These are phyloP conservation scores for Xylaria sp. DNA, from an alignment of 2,329 filamentous ascomycete genomes.

Conservation along the genomic window DNA sequence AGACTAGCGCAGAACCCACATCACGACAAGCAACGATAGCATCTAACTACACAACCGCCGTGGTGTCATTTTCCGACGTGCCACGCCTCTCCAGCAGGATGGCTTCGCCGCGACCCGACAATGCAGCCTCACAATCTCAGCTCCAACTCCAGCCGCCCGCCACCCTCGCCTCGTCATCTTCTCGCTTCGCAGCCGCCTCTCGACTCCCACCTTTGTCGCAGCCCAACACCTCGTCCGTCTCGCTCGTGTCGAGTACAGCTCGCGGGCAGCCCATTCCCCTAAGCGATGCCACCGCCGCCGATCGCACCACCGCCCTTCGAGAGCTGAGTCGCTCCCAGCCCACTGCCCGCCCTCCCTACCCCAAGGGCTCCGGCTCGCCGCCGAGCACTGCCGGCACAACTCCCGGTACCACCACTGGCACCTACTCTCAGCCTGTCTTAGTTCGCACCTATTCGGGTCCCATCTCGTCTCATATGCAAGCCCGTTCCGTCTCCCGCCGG, in stretches of 20 bases:
- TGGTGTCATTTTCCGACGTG: background rate
- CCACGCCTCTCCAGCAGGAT: constrained; percentile 16
- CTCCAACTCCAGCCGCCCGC: constrained; percentile 3
- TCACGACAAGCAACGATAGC: background rate
- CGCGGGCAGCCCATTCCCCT: constrained; percentile 66
- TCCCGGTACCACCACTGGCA: constrained; percentile 52
- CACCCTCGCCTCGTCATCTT: constrained; percentile 9
- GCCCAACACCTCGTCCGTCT: constrained; percentile 63
- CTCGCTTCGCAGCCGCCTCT: constrained; percentile 13
- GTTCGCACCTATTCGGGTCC: constrained; percentile 71
- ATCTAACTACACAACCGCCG: background rate
- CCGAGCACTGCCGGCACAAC: constrained; percentile 58
- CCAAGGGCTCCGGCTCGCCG: constrained; percentile 59
- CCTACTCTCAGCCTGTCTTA: constrained; percentile 72
- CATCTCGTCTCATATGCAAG: constrained; percentile 50
- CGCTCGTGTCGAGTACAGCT: constrained; percentile 64
- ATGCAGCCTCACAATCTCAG: background rate
- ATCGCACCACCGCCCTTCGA: constrained; percentile 68
- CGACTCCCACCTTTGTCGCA: constrained; percentile 59
- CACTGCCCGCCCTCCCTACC: constrained; percentile 58
- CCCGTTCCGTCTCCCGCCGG: constrained; percentile 47
- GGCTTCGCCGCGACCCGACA: constrained; percentile 16
- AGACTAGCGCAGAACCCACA: constrained; percentile 2
- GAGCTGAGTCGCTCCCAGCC: constrained; percentile 69
- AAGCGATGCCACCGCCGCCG: constrained; percentile 64